phyloP scores from a whole-genome alignment of 2,329 filamentous ascomycete species.

The Westerdykella aurantiaca region DNA sequence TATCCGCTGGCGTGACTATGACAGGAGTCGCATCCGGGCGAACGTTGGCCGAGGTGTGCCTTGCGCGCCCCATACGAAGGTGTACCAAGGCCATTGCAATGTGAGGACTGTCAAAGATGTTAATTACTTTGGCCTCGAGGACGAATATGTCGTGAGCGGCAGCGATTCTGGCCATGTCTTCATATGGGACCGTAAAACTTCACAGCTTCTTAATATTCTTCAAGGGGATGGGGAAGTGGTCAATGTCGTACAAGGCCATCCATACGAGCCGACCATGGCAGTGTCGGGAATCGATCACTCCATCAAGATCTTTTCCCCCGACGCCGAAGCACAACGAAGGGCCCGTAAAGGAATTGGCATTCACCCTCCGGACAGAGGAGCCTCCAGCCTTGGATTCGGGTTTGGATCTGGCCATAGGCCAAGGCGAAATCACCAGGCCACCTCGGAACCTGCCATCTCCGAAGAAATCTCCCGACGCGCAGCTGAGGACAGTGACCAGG shows the following conservation, averaged over 20 bases:
- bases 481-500: conserved; percentile 28
- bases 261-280: conserved; percentile 61
- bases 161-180: conserved; percentile 63
- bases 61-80: conserved; percentile 51
- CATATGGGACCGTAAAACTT: conserved; percentile 62
- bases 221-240: conserved; percentile 65
- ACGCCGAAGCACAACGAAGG: conserved; percentile 51
- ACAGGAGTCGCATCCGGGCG: conserved; percentile 43
- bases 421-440: conserved; percentile 6
- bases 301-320: conserved; percentile 62
- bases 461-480: background rate
- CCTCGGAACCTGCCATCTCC: conserved; percentile 20
- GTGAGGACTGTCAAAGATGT: conserved; percentile 64
- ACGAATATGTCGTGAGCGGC: conserved; percentile 63
- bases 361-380: conserved; percentile 42
- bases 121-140: conserved; percentile 61
- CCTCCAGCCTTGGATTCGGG: conserved; percentile 37
- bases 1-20: conserved; percentile 47
- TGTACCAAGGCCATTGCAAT: conserved; percentile 61
- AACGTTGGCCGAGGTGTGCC: conserved; percentile 51
- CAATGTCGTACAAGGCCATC: conserved; percentile 63
- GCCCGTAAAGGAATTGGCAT: conserved; percentile 56
- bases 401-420: conserved; percentile 3
- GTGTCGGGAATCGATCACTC: conserved; percentile 63
- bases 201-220: conserved; percentile 57